Base-by-base conservation (phyloP, 2,329 filamentous ascomycete genomes). In the Aspergillus hiratsukae region DNA sequence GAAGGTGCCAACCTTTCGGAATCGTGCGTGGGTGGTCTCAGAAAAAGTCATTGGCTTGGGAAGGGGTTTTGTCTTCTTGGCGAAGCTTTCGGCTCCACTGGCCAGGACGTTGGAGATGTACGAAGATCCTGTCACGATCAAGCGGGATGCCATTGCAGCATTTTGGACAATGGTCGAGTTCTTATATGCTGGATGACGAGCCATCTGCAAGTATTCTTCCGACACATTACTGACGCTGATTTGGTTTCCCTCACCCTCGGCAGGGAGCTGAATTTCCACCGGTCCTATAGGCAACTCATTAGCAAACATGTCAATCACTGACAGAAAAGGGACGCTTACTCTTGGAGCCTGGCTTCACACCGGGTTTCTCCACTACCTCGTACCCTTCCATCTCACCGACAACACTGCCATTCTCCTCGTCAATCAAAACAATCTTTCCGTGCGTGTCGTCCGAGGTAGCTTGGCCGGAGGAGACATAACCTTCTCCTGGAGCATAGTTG, bases 391-490 rank as follows among this genome's bases (percentile, higher is more conserved):
- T 78, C 76, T 99, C 93, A 48, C 94, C 94, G 28, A 99, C 89
- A 8, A 99, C 89, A 65, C 90, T 95, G 52, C 94, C 94, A 75
- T 99, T 89, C 71, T 97, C 93, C 74, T 99, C 94, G 69, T 99
- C 91, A 17, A 99, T 81, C 9, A 99, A 81, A 4, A 99, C 93
- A 64, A 97, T 93, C 72, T 94, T 87, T 17, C 92, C 90, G 37
- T 83, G 72, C 72, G 71, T 3, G 51, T 70, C 68, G n/a, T 60
- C 61, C 27, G 69, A 67, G n/a, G 67, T 61, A 45, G 57, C 55
- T n/a, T 64, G 63, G 10, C 65, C 62, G 10, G 73, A 66, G 7
- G 76, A 77, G 11, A 84, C 85, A 68, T 95, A 95, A 0, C 79
- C 91, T 73, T 95, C 86, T 14, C 92, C 91, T 0, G 90, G 88